Base-by-base conservation (phyloP, 495 filamentous ascomycete species). In the Trichoderma gamsii region DNA sequence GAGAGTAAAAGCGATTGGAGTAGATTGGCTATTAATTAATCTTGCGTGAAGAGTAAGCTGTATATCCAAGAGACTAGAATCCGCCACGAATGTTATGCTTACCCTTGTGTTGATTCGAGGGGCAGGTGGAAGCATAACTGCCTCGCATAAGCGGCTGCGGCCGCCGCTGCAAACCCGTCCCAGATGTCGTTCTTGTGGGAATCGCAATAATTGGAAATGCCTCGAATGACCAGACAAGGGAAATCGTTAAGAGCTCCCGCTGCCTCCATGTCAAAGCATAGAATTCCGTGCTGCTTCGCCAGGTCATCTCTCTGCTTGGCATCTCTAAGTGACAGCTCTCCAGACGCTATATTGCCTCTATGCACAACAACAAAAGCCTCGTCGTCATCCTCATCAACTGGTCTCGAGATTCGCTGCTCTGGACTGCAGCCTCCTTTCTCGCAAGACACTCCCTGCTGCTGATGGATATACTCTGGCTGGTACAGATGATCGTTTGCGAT, bases 261-360 rank as follows among this genome's bases (percentile, higher is more conserved):
- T 8, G 56, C 56, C 56, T 63, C 56, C 21, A 27, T 63, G 7
- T 63, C 56, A 35, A 63, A 63, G 29, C 56, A 63, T 35, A 63
- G 23, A 23, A 63, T 2, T 25, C 56, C 8, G 8, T 27, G 21
- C 21, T 27, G 12, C 56, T 27, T 18, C n/a, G 23, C 15, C 3
- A 63, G 3, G 23, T n/a, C 1, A 35, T 63, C 56, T 8, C 56
- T 25, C 23, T 12, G 21, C 4, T 12, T 35, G 0, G 56, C 56
- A 35, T 63, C 56, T 15, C 21, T 63, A 11, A 27, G 1, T 6
- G 21, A 18, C 56, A 27, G 56, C 23, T 63, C 29, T 15, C 56
- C 56, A 35, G 56, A n/a, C 21, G 23, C 56, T 27, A 63, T 63
- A 15, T 1, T 35, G 23, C 56, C 56, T 25, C 29, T 1, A 35